phyloP scores from a whole-genome alignment of 169 alveolate species.

The Babesia bovis region DNA sequence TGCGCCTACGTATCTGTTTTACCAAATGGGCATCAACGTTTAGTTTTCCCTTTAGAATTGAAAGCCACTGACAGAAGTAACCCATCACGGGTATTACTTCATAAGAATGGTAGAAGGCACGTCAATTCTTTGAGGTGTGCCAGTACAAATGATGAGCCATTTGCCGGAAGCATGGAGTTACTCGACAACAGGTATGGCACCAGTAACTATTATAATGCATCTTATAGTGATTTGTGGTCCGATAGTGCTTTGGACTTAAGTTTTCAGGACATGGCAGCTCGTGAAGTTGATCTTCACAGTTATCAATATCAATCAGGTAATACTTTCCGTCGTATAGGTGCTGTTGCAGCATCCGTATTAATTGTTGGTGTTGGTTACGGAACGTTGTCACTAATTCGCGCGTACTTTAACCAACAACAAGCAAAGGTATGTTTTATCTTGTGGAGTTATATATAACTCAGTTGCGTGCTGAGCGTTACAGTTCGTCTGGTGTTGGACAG shows the following conservation, averaged over 20 bases:
- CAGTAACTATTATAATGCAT: neutral
- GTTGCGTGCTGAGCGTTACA: conserved; percentile 27
- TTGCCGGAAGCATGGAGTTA: conserved; percentile 39
- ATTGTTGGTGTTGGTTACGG: conserved; percentile 43
- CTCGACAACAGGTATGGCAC: conserved; percentile 26
- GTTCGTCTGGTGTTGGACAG: conserved; percentile 3
- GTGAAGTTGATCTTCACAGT: conserved; percentile 33
- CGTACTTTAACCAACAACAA: conserved; percentile 31
- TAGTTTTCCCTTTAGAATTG: neutral
- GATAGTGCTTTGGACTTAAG: conserved; percentile 25
- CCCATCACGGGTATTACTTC: neutral
- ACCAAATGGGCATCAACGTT: neutral
- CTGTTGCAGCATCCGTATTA: conserved; percentile 33
- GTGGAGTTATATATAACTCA: neutral
- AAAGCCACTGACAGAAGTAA: neutral
- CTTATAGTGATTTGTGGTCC: conserved; percentile 36
- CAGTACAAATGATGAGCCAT: conserved; percentile 7
- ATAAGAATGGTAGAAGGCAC: neutral
- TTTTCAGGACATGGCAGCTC: conserved; percentile 40
- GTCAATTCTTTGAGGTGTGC: neutral
- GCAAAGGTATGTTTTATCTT: conserved; percentile 15
- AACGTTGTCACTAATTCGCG: conserved; percentile 9
- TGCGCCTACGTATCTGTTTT: too few species aligned
- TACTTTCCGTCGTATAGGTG: conserved; percentile 5
- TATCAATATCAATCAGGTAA: conserved; percentile 16